Evolutionary conservation across 495 filamentous ascomycete genomes (phyloP).

Genomic region (Friedmanniomyces simplex): DNA sequence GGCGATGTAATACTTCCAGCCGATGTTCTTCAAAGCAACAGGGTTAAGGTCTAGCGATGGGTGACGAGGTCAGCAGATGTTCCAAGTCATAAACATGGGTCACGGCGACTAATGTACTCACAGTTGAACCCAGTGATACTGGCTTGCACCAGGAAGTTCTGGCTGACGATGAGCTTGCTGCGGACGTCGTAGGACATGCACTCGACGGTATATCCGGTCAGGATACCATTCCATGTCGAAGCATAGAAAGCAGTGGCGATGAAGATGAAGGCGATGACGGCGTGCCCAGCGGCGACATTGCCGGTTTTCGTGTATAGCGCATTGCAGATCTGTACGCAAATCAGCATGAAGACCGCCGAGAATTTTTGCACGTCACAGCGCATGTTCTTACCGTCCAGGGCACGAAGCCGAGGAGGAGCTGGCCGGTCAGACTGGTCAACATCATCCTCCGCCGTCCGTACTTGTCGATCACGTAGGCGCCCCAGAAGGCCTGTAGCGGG

Average conservation of each 20-base stretch:
- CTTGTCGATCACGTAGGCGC: slow-evolving; percentile 9
- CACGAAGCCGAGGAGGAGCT: slow-evolving; percentile 34
- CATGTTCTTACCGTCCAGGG: slow-evolving; percentile 1
- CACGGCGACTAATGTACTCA: background rate
- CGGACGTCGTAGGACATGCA: slow-evolving; percentile 9
- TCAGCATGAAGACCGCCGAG: background rate
- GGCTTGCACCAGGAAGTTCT: slow-evolving; percentile 13
- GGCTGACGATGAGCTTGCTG: slow-evolving; percentile 4
- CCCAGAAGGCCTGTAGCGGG: background rate
- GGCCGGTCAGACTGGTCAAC: slow-evolving; percentile 22
- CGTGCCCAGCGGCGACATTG: background rate
- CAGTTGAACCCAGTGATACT: slow-evolving; percentile 12
- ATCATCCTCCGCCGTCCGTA: slow-evolving; percentile 10
- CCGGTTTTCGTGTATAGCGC: background rate
- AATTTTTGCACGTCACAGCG: background rate
- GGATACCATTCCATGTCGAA: slow-evolving; percentile 11
- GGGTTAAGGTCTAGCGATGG: slow-evolving; percentile 4
- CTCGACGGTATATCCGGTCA: slow-evolving; percentile 14
- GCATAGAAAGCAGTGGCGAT: slow-evolving; percentile 2
- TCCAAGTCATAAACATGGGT: background rate
- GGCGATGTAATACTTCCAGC: slow-evolving; percentile 15
- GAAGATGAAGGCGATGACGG: slow-evolving; percentile 10
- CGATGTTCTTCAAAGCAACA: slow-evolving; percentile 7
- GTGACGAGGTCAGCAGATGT: background rate
- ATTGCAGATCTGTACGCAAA: slow-evolving; percentile 1